Base-by-base conservation (phyloP, 148 eudicot genomes). In the Hydrangea macrophylla region DNA sequence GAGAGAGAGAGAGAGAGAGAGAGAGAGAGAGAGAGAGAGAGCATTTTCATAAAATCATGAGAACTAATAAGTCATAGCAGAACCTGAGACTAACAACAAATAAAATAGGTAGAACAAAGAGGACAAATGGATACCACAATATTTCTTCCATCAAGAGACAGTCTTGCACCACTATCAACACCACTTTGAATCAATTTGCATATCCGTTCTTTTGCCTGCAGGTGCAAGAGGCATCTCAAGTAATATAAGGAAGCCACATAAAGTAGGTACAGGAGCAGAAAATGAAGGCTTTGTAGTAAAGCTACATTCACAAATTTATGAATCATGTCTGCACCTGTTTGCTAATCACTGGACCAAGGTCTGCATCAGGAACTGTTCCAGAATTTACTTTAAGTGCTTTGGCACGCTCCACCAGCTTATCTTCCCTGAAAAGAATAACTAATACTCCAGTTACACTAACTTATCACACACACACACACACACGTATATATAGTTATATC, bases 281-380 rank as follows among this genome's bases (percentile, higher is more conserved):
- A 4, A 7, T 58, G 51, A 58, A 37, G 53, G 22, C n/a, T 48
- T 48, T n/a, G 50, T 0, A 45, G 20, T 53, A 58, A 22, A 65
- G n/a, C 51, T 51, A 30, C 23, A n/a, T 9, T 60, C 17, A 59
- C n/a, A 23, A 58, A 32, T 20, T 60, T 48, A 18, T 50, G 50
- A 60, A 60, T 27, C 23, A 48, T 50, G 65, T 63, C 30, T 7
- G 53, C 68, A 94, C 99, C 97, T 85, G 92, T 75, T 91, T 87
- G 82, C 96, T 91, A 51, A 94, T 94, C 67, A 94, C 99, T 44
- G 99, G 99, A 69, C 99, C 99, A 65, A 94, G 96, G 81, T 94
- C 99, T 59, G 99, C 93, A 76, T 80, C 87, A 30, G 97, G 96
- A 73, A 81, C 96, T 50, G 86, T 91, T 77, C 99, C 99, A 75